phyloP scores from a whole-genome alignment of 2,329 filamentous ascomycete species.

The Decorospora gaudefroyi region DNA sequence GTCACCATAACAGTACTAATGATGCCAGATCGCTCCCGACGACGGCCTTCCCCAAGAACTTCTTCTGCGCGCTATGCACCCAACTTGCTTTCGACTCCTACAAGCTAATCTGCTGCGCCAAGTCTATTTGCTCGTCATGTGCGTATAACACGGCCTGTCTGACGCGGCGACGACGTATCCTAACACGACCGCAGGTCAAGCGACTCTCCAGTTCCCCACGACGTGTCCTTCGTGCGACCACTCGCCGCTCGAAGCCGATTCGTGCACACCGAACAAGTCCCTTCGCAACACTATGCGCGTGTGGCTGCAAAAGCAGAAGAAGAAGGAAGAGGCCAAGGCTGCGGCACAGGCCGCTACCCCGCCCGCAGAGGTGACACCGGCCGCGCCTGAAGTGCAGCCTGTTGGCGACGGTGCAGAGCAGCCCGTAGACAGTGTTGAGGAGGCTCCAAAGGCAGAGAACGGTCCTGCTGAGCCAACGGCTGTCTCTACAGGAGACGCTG shows the following conservation, averaged over 20 bases:
- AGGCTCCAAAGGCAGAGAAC: constrained; percentile 18
- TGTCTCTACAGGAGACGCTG: constrained; percentile 18
- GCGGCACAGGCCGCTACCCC: constrained; percentile 39
- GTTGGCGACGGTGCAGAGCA: constrained; percentile 30
- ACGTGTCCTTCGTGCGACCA: constrained; percentile 94
- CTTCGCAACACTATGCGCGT: constrained; percentile 91
- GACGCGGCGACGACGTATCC: neutral
- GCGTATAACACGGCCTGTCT: constrained; percentile 45
- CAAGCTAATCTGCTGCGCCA: constrained; percentile 91
- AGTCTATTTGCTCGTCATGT: constrained; percentile 92
- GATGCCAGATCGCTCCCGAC: constrained; percentile 69
- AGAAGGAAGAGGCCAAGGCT: constrained; percentile 47
- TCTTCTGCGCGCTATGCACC: constrained; percentile 92
- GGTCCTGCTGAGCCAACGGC: constrained; percentile 12
- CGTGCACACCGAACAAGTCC: constrained; percentile 86
- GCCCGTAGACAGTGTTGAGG: constrained; percentile 39
- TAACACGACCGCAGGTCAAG: constrained; percentile 33
- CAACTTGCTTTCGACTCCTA: constrained; percentile 89
- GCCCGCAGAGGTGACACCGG: constrained; percentile 25
- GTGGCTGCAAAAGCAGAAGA: constrained; percentile 90
- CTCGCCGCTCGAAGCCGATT: constrained; percentile 79
- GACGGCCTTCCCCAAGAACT: constrained; percentile 91
- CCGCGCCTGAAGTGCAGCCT: constrained; percentile 28
- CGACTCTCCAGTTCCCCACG: constrained; percentile 66
- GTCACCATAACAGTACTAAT: constrained; percentile 16